phyloP scores from a whole-genome alignment of 208 protist species.

The Leishmania turanica region DNA sequence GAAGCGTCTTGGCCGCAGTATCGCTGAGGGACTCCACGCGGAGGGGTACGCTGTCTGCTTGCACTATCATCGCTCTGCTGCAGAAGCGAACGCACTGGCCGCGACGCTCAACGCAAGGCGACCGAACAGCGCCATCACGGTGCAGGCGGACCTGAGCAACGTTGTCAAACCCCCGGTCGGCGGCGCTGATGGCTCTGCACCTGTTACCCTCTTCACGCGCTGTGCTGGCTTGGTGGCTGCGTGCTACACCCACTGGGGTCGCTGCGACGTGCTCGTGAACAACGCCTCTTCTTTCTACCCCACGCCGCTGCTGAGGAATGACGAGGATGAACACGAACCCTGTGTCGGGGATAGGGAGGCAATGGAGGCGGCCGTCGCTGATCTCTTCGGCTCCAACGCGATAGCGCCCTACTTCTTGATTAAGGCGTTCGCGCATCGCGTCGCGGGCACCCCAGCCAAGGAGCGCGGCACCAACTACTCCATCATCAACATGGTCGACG shows the following conservation, averaged over 20 bases:
- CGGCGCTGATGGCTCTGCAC: not conserved
- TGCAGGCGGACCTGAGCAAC: conserved; percentile 31
- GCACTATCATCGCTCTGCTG: conserved; percentile 50
- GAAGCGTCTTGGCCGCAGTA: conserved; percentile 57
- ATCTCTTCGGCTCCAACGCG: conserved; percentile 78
- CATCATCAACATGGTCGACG: conserved; percentile 75
- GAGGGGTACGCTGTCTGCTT: conserved; percentile 61
- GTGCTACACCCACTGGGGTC: conserved; percentile 63
- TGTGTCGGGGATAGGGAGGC: not conserved
- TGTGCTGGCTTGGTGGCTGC: conserved; percentile 44
- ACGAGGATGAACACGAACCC: not conserved
- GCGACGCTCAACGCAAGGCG: conserved; percentile 53
- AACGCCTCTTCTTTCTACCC: conserved; percentile 83
- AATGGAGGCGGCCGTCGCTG: conserved; percentile 31
- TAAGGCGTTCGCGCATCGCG: conserved; percentile 47
- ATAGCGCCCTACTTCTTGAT: conserved; percentile 71
- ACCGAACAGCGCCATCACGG: conserved; percentile 35
- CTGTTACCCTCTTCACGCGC: conserved; percentile 25
- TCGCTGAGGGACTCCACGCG: conserved; percentile 45
- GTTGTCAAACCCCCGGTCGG: not conserved
- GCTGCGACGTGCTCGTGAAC: conserved; percentile 86
- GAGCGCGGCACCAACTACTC: conserved; percentile 27
- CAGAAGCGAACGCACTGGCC: conserved; percentile 42
- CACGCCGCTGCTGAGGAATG: conserved; percentile 46
- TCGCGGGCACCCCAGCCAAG: conserved; percentile 16